These are phyloP conservation scores for Aotearoamyces nothofagi DNA, from an alignment of 2,329 filamentous ascomycete genomes.

Conservation along the genomic window DNA sequence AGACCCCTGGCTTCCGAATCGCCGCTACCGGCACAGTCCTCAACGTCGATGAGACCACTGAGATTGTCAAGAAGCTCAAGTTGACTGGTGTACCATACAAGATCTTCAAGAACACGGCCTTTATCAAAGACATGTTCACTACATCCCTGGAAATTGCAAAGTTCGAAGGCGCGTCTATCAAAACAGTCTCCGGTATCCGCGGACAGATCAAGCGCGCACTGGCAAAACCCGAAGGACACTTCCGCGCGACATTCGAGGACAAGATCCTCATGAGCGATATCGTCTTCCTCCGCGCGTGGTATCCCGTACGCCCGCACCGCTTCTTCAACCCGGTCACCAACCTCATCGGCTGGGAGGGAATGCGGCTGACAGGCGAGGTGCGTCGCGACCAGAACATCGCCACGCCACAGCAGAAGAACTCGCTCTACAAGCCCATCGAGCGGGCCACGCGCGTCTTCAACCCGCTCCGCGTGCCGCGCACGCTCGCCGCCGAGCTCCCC, in stretches of 20 bases:
- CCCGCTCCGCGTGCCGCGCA: conserved; percentile 53
- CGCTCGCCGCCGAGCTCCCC: conserved; percentile 69
- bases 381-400: conserved; percentile 60
- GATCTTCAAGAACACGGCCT: conserved; percentile 98
- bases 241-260: conserved; percentile 95
- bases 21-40: conserved; percentile 88
- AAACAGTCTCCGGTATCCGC: conserved; percentile 87
- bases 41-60: conserved; percentile 85
- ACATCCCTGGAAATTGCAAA: conserved; percentile 89
- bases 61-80: conserved; percentile 99
- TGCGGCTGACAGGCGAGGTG: conserved; percentile 89
- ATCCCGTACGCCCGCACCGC: conserved; percentile 82
- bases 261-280: conserved; percentile 96
- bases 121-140: conserved; percentile 98
- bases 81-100: conserved; percentile 88
- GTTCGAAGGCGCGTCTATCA: conserved; percentile 91
- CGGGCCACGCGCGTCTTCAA: conserved; percentile 63
- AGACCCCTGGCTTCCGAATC: conserved; percentile 81
- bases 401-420: conserved; percentile 72
- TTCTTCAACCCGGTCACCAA: conserved; percentile 98
- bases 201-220: conserved; percentile 96
- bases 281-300: conserved; percentile 93
- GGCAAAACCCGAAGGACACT: conserved; percentile 85
- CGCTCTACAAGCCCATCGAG: conserved; percentile 61
- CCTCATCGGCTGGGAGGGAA: conserved; percentile 76